phyloP scores from a whole-genome alignment of 208 protist genomes.

The Tritrichomonas foetus region DNA sequence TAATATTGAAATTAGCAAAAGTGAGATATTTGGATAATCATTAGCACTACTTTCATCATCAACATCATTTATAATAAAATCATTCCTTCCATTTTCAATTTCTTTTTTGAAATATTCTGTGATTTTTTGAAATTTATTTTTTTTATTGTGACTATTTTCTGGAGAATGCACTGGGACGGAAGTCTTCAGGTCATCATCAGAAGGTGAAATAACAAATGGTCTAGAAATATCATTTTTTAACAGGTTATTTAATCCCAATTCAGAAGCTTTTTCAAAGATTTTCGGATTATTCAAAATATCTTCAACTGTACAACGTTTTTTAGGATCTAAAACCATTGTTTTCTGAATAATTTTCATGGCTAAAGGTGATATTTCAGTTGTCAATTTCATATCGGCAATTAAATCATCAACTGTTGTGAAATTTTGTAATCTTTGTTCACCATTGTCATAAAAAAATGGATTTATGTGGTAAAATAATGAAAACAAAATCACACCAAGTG shows the following conservation, averaged over 20 bases:
- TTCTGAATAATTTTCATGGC: neutral
- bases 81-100: no score
- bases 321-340: neutral
- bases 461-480: neutral
- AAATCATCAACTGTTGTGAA: neutral
- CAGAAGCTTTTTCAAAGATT: neutral
- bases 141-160: no score
- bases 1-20: no score
- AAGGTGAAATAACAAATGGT: no score
- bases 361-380: neutral
- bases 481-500: conserved; percentile 5
- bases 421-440: neutral
- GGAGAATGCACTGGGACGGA: no score
- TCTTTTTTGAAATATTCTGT: no score
- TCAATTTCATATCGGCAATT: neutral
- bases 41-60: no score
- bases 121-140: no score
- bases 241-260: neutral
- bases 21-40: no score
- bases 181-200: no score
- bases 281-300: neutral
- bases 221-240: no score
- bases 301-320: neutral
- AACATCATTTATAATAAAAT: no score
- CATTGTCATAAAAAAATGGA: neutral